A percentile compares a stretch with the other conserved stretches of the same genome.
Evolutionary conservation across 2,329 filamentous ascomycete genomes (phyloP).

Genomic region (Verticillium albo-atrum): DNA sequence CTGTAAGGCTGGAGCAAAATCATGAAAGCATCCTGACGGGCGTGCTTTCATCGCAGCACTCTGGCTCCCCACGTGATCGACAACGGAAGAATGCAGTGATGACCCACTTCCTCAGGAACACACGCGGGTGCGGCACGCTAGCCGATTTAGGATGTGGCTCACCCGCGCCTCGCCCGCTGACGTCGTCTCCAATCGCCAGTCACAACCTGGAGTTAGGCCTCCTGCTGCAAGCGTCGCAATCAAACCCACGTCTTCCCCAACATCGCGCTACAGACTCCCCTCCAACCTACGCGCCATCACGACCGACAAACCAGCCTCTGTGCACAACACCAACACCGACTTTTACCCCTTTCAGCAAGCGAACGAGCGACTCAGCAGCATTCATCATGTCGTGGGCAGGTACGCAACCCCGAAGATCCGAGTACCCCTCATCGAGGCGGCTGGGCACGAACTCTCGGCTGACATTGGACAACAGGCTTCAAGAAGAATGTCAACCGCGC

Average conservation of each 20-base stretch:
- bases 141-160: slow-evolving; percentile 1
- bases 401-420: slow-evolving; percentile 16
- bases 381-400: slow-evolving; percentile 44
- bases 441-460: not conserved
- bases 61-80: not conserved
- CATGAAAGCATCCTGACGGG: too few species aligned
- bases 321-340: not conserved
- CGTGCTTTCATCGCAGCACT: too few species aligned
- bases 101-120: not conserved
- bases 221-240: not conserved
- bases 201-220: not conserved
- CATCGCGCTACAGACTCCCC: not conserved
- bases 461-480: slow-evolving; percentile 28
- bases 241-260: not conserved
- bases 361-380: not conserved
- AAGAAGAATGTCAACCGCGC: slow-evolving; percentile 97
- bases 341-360: not conserved
- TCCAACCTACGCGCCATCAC: not conserved
- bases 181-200: slow-evolving; percentile 1
- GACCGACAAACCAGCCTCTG: not conserved
- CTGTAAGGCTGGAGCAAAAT: too few species aligned
- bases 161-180: slow-evolving; percentile 1
- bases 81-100: not conserved
- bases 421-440: slow-evolving; percentile 1
- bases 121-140: not conserved